These are phyloP conservation scores for Tylopilus vinaceipallidus DNA, from an alignment of 768 basidiomycete species.

Conservation along the genomic window DNA sequence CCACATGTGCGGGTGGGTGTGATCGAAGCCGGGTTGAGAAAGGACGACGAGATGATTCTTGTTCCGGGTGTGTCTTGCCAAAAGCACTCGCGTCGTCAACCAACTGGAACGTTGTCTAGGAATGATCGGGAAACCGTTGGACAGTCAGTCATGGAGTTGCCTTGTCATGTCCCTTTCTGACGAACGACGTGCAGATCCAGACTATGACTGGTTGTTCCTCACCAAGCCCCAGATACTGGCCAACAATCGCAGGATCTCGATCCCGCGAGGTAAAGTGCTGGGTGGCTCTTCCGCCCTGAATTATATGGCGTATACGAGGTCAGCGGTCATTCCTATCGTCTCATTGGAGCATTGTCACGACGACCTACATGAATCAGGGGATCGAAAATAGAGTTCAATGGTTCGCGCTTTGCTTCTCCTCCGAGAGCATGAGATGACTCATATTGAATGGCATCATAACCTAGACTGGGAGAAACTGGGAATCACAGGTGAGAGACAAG, in stretches of 20 bases:
- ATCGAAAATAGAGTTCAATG: conserved; percentile 16
- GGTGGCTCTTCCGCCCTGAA: conserved; percentile 14
- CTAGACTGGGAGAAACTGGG: conserved; percentile 15
- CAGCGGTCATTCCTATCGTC: no score
- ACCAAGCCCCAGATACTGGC: conserved; percentile 8
- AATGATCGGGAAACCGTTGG: conserved; percentile 8
- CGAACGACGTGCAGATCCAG: conserved; percentile 9
- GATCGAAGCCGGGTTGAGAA: conserved; percentile 17
- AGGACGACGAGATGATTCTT: conserved; percentile 12
- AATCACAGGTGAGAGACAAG: conserved; percentile 11
- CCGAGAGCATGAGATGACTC: not conserved
- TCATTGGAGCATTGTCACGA: not conserved
- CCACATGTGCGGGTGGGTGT: conserved; percentile 5
- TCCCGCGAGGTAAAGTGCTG: conserved; percentile 12
- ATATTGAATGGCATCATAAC: not conserved
- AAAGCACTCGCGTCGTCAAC: not conserved
- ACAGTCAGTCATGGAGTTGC: conserved; percentile 5
- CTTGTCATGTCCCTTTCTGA: not conserved
- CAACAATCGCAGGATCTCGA: conserved; percentile 7
- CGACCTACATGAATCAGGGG: conserved; percentile 1
- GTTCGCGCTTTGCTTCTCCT: not conserved
- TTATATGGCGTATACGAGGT: conserved; percentile 14
- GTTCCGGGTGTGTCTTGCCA: conserved; percentile 1
- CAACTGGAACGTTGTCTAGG: not conserved
- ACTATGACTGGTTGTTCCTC: conserved; percentile 16